Conservation (phyloP, 179 eudicot genomes). For the Camellia oleifera region DNA sequence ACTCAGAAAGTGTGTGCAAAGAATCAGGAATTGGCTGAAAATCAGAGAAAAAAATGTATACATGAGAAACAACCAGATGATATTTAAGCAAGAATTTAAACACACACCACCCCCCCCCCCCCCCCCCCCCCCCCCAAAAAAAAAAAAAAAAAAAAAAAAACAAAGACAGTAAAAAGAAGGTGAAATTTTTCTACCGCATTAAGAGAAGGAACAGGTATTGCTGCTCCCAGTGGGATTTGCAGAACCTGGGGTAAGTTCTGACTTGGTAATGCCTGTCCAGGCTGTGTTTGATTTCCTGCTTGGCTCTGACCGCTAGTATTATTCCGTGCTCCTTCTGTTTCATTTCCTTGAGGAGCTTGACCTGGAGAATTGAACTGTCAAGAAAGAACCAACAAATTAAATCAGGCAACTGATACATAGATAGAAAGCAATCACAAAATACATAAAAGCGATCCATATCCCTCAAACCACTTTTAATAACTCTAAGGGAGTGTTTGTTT, state of each 20-base stretch:
- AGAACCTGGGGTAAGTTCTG: constrained; percentile 43
- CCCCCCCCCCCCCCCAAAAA: too few species aligned
- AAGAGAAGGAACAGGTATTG: constrained; percentile 63
- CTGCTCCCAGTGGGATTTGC: constrained; percentile 50
- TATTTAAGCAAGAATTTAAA: background rate
- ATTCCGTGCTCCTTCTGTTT: constrained; percentile 37
- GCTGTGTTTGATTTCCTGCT: constrained; percentile 48
- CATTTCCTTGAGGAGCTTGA: constrained; percentile 49
- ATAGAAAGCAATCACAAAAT: background rate
- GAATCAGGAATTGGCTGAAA: constrained; percentile 93
- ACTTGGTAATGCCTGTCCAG: constrained; percentile 49
- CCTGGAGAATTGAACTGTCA: constrained; percentile 34
- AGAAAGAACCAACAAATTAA: background rate
- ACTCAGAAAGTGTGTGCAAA: constrained; percentile 75
- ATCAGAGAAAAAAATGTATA: constrained; percentile 1
- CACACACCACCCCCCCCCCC: too few species aligned
- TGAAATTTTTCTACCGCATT: constrained; percentile 41
- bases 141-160: too few species aligned
- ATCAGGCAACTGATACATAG: background rate
- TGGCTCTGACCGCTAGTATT: constrained; percentile 44
- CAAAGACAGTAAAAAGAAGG: background rate
- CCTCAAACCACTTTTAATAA: background rate
- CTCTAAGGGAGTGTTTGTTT: background rate
- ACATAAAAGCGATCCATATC: too few species aligned
- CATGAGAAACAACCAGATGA: constrained; percentile 6